Conservation (phyloP, 176 grass and related monocot species). For the Avena sativa region DNA sequence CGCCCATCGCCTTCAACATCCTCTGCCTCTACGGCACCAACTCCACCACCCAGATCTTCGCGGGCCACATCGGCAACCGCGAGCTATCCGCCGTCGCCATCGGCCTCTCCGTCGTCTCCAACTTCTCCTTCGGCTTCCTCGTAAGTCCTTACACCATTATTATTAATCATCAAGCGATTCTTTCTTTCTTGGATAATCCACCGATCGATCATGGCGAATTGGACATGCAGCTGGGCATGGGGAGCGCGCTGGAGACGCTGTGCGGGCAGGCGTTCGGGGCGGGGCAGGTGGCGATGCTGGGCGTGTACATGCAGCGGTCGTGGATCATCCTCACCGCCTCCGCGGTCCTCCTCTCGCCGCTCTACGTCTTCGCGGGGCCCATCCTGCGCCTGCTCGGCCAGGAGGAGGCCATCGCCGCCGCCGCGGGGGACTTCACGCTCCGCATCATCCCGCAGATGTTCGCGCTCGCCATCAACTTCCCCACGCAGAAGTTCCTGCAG, state of each 20-base stretch:
- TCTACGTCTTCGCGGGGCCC: constrained; percentile 62
- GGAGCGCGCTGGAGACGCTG: constrained; percentile 82
- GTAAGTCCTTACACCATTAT: constrained; percentile 22
- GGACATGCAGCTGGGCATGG: constrained; percentile 74
- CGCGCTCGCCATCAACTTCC: constrained; percentile 81
- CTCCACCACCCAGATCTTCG: constrained; percentile 82
- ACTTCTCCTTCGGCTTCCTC: constrained; percentile 95
- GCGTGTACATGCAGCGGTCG: constrained; percentile 83
- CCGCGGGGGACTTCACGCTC: constrained; percentile 62
- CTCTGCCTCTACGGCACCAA: constrained; percentile 74
- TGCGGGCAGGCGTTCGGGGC: constrained; percentile 87
- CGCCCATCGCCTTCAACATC: constrained; percentile 80
- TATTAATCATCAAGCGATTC: neutral
- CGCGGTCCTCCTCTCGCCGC: constrained; percentile 60
- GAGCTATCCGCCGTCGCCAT: constrained; percentile 82
- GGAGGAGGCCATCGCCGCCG: constrained; percentile 56
- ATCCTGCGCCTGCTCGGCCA: constrained; percentile 75
- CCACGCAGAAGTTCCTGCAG: constrained; percentile 86
- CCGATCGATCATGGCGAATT: neutral
- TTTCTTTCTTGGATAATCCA: neutral
- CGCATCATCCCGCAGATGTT: constrained; percentile 88
- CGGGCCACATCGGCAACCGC: constrained; percentile 80
- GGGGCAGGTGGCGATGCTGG: constrained; percentile 72
- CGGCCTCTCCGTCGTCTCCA: constrained; percentile 68
- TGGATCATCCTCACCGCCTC: constrained; percentile 78